phyloP scores from a whole-genome alignment of 306 rosid species.

The Cucurbita ficifolia region DNA sequence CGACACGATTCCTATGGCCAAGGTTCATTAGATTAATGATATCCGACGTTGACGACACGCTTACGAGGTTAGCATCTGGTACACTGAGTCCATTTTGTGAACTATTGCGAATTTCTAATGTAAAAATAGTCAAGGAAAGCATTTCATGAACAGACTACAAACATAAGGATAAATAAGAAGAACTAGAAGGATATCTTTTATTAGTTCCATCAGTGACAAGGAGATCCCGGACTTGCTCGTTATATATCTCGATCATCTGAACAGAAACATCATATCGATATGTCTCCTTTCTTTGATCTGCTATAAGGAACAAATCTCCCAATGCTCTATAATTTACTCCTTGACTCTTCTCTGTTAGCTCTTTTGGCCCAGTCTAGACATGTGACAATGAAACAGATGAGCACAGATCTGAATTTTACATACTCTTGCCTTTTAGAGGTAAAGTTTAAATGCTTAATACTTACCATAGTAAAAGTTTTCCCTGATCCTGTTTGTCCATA shows the following conservation, averaged over 20 bases:
- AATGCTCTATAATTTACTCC: slow-evolving; percentile 94
- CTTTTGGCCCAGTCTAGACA: slow-evolving; percentile 72
- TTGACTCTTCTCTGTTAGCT: slow-evolving; percentile 73
- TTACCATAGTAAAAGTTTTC: slow-evolving; percentile 59
- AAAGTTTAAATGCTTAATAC: slow-evolving; percentile 2
- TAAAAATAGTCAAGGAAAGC: slow-evolving; percentile 33
- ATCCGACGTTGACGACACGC: slow-evolving; percentile 66
- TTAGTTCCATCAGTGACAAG: slow-evolving; percentile 71
- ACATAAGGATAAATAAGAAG: background rate
- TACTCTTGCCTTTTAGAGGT: background rate
- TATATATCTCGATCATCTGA: slow-evolving; percentile 95
- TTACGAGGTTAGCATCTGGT: slow-evolving; percentile 72
- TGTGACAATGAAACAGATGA: background rate
- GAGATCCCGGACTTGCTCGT: slow-evolving; percentile 95
- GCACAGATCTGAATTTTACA: background rate
- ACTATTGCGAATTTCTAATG: slow-evolving; percentile 84
- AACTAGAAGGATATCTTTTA: slow-evolving; percentile 79
- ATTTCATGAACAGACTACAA: background rate
- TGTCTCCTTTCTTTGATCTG: slow-evolving; percentile 71
- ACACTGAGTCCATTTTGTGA: slow-evolving; percentile 79
- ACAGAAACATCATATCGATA: slow-evolving; percentile 68
- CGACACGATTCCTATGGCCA: slow-evolving; percentile 82
- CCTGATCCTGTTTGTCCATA: slow-evolving; percentile 73
- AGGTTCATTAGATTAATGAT: slow-evolving; percentile 88
- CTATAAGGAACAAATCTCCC: slow-evolving; percentile 68